Percentiles rank a stretch among this genome's conserved stretches.
Evolutionary conservation across 257 asterid genomes (phyloP).

Genomic region (Parsonsia alboflavescens): DNA sequence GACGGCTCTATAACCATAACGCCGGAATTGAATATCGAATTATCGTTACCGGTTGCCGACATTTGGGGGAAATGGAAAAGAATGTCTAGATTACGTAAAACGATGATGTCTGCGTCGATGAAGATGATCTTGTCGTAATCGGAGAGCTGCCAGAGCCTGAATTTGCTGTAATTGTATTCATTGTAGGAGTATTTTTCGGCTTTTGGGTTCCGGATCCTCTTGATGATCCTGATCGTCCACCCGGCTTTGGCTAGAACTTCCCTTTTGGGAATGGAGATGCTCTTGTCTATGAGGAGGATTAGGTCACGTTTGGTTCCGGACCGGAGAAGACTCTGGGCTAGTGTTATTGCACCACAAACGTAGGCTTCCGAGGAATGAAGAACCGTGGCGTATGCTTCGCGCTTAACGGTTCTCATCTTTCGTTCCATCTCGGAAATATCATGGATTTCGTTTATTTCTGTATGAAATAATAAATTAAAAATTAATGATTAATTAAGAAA

Average conservation of each 20-base stretch:
- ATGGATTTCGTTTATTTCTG: slow-evolving; percentile 42
- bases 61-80: slow-evolving; percentile 74
- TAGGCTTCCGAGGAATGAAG: slow-evolving; percentile 71
- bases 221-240: slow-evolving; percentile 63
- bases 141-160: slow-evolving; percentile 79
- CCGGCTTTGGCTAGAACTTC: slow-evolving; percentile 58
- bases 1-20: slow-evolving; percentile 87
- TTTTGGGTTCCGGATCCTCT: slow-evolving; percentile 67
- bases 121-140: slow-evolving; percentile 70
- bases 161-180: slow-evolving; percentile 82
- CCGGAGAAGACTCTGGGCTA: slow-evolving; percentile 66
- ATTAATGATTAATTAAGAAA: too few relatives aligned
- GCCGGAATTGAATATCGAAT: slow-evolving; percentile 71
- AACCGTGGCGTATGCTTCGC: slow-evolving; percentile 76
- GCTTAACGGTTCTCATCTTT: slow-evolving; percentile 11
- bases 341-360: slow-evolving; percentile 75
- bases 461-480: not conserved
- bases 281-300: slow-evolving; percentile 63
- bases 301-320: slow-evolving; percentile 60
- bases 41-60: slow-evolving; percentile 80
- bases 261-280: slow-evolving; percentile 46
- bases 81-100: slow-evolving; percentile 57
- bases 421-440: slow-evolving; percentile 41
- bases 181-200: slow-evolving; percentile 67
- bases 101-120: slow-evolving; percentile 71